These are phyloP conservation scores for Botrytis elliptica DNA, from an alignment of 2,329 filamentous ascomycete genomes.

Conservation along the genomic window DNA sequence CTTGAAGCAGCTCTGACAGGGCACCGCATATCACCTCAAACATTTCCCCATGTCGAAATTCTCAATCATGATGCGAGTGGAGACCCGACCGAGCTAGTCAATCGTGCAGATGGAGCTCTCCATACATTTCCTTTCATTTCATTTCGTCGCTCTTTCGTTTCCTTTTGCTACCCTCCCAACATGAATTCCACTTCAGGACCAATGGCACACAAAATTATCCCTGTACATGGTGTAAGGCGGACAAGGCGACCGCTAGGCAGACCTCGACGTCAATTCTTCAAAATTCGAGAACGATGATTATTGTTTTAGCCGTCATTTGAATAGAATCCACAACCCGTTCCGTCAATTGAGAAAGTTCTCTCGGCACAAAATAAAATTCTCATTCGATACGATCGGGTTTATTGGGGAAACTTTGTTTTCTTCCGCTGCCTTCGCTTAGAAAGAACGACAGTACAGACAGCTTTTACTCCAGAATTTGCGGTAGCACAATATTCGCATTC, in stretches of 20 bases:
- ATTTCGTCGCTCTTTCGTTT: neutral
- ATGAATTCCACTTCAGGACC: neutral
- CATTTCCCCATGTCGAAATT: neutral
- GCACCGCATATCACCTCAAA: neutral
- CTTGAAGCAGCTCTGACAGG: neutral
- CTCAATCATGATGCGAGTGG: neutral
- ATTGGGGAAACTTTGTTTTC: neutral
- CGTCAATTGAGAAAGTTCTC: neutral
- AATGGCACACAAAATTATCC: neutral
- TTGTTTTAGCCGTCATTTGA: neutral
- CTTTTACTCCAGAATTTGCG: neutral
- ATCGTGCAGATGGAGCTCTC: neutral
- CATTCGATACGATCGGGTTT: neutral
- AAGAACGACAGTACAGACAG: neutral
- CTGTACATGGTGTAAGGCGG: conserved; percentile 23
- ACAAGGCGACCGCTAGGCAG: conserved; percentile 30
- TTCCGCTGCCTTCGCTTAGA: neutral
- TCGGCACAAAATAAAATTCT: neutral
- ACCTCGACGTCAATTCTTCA: conserved; percentile 17
- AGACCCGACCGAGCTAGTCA: conserved; percentile 10
- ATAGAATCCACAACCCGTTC: neutral
- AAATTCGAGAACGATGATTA: neutral
- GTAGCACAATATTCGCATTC: neutral
- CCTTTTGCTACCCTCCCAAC: neutral
- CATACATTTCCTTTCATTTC: neutral